phyloP scores from a whole-genome alignment of 208 protist genomes.

The Lotmaria passim region DNA sequence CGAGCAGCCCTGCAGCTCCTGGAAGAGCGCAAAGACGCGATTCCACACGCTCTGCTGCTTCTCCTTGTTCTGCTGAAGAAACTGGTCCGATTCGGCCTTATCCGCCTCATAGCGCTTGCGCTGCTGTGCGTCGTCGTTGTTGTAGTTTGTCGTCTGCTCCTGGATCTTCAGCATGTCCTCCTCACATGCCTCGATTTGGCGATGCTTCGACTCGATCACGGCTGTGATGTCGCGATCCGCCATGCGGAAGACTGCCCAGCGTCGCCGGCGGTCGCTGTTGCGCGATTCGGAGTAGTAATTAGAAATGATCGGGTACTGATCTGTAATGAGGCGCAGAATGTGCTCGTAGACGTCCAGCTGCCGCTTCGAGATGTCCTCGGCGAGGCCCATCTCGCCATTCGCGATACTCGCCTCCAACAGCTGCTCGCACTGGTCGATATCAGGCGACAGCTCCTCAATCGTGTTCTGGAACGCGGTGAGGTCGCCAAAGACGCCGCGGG shows the following conservation, averaged over 20 bases:
- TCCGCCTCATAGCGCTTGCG: constrained; percentile 85
- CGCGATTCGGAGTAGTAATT: constrained; percentile 83
- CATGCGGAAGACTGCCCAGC: constrained; percentile 94
- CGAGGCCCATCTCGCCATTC: constrained; percentile 91
- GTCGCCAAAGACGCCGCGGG: constrained; percentile 77
- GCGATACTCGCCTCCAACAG: constrained; percentile 86
- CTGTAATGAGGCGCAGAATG: constrained; percentile 82
- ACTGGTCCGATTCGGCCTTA: constrained; percentile 70
- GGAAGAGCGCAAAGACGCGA: constrained; percentile 75
- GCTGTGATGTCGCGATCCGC: constrained; percentile 86
- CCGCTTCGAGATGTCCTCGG: constrained; percentile 82
- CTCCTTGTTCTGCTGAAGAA: constrained; percentile 89
- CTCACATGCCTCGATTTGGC: constrained; percentile 88
- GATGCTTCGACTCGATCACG: constrained; percentile 87
- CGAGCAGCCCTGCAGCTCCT: constrained; percentile 76
- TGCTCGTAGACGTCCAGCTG: constrained; percentile 91
- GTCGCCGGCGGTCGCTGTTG: constrained; percentile 75
- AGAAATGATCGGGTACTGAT: constrained; percentile 89
- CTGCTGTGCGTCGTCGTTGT: constrained; percentile 79
- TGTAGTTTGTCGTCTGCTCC: constrained; percentile 89
- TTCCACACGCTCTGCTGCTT: constrained; percentile 92
- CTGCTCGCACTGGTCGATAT: constrained; percentile 89
- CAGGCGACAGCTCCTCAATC: constrained; percentile 86
- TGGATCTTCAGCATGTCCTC: constrained; percentile 86
- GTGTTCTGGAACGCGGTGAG: constrained; percentile 83